Conservation (phyloP, 805 yeast genomes). For the Kodamaea sagamina region DNA sequence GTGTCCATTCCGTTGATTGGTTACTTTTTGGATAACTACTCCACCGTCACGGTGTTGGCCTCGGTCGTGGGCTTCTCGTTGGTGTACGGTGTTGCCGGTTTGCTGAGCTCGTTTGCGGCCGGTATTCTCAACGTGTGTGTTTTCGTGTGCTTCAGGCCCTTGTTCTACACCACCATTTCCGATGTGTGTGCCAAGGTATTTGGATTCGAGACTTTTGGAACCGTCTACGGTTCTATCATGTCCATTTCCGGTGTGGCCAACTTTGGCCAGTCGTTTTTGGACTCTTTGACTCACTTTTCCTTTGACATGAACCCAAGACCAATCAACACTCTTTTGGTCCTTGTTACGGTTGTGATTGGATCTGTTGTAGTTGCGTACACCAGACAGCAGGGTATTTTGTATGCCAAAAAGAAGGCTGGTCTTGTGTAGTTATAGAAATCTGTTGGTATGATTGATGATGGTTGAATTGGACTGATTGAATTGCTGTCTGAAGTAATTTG, state of each 20-base stretch:
- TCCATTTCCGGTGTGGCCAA: conserved; percentile 54
- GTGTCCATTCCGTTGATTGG: conserved; percentile 58
- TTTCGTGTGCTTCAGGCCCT: conserved; percentile 57
- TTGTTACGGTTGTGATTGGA: conserved; percentile 47
- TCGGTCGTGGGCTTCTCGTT: conserved; percentile 44
- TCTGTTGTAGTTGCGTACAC: conserved; percentile 43
- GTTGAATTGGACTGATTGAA: too few relatives aligned
- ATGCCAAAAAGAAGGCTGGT: conserved; percentile 7
- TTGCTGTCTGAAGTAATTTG: too few relatives aligned
- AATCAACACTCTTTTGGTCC: conserved; percentile 42
- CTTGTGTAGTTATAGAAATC: too few relatives aligned
- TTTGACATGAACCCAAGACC: conserved; percentile 60
- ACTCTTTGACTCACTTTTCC: conserved; percentile 49
- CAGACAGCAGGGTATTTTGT: conserved; percentile 13
- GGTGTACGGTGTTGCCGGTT: conserved; percentile 51
- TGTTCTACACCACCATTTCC: conserved; percentile 57
- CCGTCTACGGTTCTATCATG: conserved; percentile 58
- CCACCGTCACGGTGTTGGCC: conserved; percentile 47
- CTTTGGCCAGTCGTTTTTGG: conserved; percentile 49
- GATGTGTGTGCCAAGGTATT: conserved; percentile 65
- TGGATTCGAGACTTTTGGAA: conserved; percentile 62
- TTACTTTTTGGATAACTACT: conserved; percentile 48
- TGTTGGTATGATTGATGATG: too few relatives aligned
- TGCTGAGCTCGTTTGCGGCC: conserved; percentile 39
- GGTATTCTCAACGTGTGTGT: conserved; percentile 49